A percentile compares a stretch with the other conserved stretches of the same genome.
Evolutionary conservation across 163 green algal species (phyloP).

Genomic region (Scenedesmus sp.): DNA sequence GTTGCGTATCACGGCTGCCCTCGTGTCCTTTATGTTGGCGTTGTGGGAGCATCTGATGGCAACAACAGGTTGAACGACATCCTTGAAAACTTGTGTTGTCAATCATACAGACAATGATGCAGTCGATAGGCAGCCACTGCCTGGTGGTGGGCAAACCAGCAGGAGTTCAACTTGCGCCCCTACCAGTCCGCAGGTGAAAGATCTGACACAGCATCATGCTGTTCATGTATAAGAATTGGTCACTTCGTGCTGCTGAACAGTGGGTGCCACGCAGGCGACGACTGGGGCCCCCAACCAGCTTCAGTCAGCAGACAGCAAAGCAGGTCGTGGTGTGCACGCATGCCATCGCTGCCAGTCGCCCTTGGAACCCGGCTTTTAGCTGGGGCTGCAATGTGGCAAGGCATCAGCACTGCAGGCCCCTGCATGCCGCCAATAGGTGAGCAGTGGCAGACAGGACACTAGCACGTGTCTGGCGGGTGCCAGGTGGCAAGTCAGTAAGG

Average conservation of each 20-base stretch:
- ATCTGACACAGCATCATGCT: background rate
- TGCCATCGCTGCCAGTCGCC: background rate
- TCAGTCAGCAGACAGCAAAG: constrained; percentile 9
- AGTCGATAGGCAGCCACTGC: background rate
- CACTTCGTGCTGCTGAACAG: background rate
- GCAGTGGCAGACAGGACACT: background rate
- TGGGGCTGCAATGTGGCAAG: background rate
- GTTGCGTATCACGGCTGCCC: background rate
- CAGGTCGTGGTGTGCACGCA: background rate
- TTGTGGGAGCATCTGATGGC: background rate
- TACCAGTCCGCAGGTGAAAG: constrained; percentile 4
- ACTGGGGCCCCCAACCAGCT: background rate
- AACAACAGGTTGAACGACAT: background rate
- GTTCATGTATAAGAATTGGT: background rate
- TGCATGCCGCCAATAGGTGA: background rate
- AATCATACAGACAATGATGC: background rate
- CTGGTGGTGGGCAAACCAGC: background rate
- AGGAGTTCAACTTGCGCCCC: background rate
- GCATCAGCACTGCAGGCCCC: background rate
- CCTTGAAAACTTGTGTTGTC: no score
- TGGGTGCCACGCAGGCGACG: background rate
- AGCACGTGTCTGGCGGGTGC: background rate
- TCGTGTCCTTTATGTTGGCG: constrained; percentile 4
- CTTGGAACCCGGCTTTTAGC: background rate
- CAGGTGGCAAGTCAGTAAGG: background rate